phyloP scores from a whole-genome alignment of 108 stramenopile species.

The Pseudonitzschia multistriata region DNA sequence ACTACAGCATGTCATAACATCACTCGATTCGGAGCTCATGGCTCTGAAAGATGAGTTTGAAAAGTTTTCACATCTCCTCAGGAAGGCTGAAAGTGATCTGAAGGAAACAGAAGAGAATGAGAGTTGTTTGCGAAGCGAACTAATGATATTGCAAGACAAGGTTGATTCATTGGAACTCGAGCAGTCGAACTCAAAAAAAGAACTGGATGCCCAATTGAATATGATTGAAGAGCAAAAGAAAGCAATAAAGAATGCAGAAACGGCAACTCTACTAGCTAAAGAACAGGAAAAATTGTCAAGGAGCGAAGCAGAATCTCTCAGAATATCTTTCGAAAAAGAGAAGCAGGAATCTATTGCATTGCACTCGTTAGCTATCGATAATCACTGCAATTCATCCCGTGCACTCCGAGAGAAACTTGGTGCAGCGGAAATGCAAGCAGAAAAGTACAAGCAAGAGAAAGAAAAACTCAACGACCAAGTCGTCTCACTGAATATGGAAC shows the following conservation, averaged over 20 bases:
- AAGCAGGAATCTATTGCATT: background rate
- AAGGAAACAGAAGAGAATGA: constrained; percentile 2
- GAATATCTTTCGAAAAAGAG: background rate
- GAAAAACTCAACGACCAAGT: background rate
- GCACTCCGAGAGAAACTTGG: background rate
- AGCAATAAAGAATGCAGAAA: background rate
- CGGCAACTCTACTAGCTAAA: background rate
- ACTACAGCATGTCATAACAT: background rate
- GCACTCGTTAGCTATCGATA: background rate
- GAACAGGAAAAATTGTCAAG: background rate
- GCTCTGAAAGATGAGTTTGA: background rate
- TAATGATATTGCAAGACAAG: background rate
- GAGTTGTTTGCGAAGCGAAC: background rate
- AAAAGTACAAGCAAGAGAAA: too few species aligned
- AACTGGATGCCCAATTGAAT: background rate
- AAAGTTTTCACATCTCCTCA: background rate
- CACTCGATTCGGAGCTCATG: background rate
- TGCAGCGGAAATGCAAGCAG: background rate
- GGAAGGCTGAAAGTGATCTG: background rate
- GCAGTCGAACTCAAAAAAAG: background rate
- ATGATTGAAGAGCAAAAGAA: background rate
- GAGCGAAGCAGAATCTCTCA: background rate
- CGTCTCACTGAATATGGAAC: background rate
- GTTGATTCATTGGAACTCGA: background rate
- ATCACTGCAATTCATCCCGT: background rate